phyloP scores from a whole-genome alignment of 768 basidiomycete species.

The Amanita jacksonii region DNA sequence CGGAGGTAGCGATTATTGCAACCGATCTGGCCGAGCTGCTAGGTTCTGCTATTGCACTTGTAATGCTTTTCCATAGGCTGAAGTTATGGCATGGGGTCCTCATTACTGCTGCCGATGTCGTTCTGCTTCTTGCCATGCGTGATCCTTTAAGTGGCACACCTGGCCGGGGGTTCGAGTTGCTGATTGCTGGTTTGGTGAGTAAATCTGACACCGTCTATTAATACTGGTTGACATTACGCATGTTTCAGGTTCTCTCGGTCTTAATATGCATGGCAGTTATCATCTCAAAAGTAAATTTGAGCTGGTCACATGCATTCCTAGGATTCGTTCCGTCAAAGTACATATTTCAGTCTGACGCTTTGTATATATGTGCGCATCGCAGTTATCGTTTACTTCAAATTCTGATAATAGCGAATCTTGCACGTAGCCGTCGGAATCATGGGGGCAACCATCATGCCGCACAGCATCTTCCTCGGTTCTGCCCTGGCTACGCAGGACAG shows the following conservation, averaged over 20 bases:
- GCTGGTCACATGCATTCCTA: constrained; percentile 65
- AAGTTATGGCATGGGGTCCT: constrained; percentile 65
- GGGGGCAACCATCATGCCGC: constrained; percentile 89
- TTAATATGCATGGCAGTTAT: constrained; percentile 74
- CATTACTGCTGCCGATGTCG: constrained; percentile 58
- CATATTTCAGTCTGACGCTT: constrained; percentile 42
- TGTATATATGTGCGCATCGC: constrained; percentile 51
- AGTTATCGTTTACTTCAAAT: not conserved
- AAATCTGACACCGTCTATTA: not conserved
- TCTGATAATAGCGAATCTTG: not conserved
- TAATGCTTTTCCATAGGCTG: constrained; percentile 60
- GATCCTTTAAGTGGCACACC: constrained; percentile 62
- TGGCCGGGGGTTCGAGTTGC: constrained; percentile 55
- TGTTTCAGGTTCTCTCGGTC: constrained; percentile 51
- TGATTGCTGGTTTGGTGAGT: constrained; percentile 55
- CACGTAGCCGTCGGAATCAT: constrained; percentile 56
- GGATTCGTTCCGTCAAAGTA: constrained; percentile 70
- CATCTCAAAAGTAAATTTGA: constrained; percentile 56
- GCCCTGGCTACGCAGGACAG: constrained; percentile 79
- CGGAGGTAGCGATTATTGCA: constrained; percentile 66
- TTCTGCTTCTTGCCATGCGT: constrained; percentile 60
- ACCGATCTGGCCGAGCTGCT: constrained; percentile 79
- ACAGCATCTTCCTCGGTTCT: constrained; percentile 85
- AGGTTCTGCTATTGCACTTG: constrained; percentile 73
- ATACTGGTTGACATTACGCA: not conserved